These are phyloP conservation scores for Fusarium sp. DNA, from an alignment of 2,329 filamentous ascomycete species.

Conservation along the genomic window DNA sequence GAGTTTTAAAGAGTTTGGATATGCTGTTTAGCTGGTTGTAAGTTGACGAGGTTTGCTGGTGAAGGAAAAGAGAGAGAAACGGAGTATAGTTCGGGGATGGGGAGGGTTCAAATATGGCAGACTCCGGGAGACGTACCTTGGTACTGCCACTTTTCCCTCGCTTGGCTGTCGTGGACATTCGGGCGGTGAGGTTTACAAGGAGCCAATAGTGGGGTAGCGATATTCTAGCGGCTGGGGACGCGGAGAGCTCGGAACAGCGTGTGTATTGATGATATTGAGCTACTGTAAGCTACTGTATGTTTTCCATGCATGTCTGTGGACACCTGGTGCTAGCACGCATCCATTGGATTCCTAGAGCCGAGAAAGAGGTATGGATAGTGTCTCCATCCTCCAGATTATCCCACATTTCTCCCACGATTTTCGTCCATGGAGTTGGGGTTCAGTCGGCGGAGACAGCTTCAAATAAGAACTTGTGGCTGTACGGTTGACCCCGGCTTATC, in stretches of 20 bases:
- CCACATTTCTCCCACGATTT: conserved; percentile 18
- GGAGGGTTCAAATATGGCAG: conserved; percentile 38
- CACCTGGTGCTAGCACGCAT: conserved; percentile 22
- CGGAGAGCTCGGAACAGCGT: conserved; percentile 31
- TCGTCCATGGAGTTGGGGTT: not conserved
- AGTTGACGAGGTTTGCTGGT: conserved; percentile 28
- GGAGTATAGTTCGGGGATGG: conserved; percentile 16
- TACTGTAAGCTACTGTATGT: conserved; percentile 22
- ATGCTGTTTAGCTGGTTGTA: conserved; percentile 5
- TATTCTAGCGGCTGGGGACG: conserved; percentile 40
- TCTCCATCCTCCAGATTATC: conserved; percentile 20
- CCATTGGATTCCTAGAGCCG: conserved; percentile 2
- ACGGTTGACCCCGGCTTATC: not conserved
- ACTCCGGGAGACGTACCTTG: conserved; percentile 4
- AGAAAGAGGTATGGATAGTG: conserved; percentile 3
- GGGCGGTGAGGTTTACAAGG: conserved; percentile 38
- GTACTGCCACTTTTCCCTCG: conserved; percentile 19
- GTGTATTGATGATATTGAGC: conserved; percentile 1
- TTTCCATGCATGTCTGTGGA: conserved; percentile 32
- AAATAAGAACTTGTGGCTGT: not conserved
- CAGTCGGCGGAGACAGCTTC: conserved; percentile 3
- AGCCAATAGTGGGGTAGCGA: conserved; percentile 39
- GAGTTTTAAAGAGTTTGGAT: conserved; percentile 6
- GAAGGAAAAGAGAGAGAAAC: conserved; percentile 16
- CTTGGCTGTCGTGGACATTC: conserved; percentile 21